These are phyloP conservation scores for Lactarius pseudohatsudake DNA, from an alignment of 768 basidiomycete genomes.

Conservation along the genomic window DNA sequence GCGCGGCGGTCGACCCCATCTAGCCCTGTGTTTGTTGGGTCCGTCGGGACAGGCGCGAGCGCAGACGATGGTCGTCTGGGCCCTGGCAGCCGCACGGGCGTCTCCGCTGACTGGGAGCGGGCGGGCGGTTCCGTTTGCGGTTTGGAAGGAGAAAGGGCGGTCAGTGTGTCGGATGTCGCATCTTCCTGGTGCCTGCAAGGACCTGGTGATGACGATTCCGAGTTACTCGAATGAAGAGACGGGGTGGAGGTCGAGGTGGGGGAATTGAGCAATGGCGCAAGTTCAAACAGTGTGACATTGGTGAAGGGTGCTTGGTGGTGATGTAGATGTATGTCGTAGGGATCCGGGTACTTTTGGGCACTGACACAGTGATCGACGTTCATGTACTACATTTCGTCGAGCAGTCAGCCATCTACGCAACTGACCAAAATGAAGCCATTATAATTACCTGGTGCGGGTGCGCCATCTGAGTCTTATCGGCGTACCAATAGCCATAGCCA, in stretches of 20 bases:
- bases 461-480: slow-evolving; percentile 6
- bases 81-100: not conserved
- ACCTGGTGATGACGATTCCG: not conserved
- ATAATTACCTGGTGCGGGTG: slow-evolving; percentile 18
- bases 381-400: slow-evolving; percentile 7
- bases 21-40: not conserved
- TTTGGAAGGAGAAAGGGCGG: not conserved
- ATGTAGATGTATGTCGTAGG: slow-evolving; percentile 7
- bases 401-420: not conserved
- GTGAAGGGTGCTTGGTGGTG: not conserved
- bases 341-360: not conserved
- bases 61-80: not conserved
- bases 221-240: slow-evolving; percentile 11
- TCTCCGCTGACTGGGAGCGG: not conserved
- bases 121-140: slow-evolving; percentile 7
- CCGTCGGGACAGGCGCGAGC: not conserved
- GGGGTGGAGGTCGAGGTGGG: slow-evolving; percentile 12
- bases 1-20: slow-evolving; percentile 15
- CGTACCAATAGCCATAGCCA: not conserved
- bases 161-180: not conserved
- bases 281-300: not conserved
- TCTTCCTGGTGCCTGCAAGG: not conserved
- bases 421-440: not conserved
- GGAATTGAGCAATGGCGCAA: not conserved
- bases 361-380: not conserved